These are phyloP conservation scores for Bipolaris victoriae DNA, from an alignment of 2,329 filamentous ascomycete species.

Conservation along the genomic window DNA sequence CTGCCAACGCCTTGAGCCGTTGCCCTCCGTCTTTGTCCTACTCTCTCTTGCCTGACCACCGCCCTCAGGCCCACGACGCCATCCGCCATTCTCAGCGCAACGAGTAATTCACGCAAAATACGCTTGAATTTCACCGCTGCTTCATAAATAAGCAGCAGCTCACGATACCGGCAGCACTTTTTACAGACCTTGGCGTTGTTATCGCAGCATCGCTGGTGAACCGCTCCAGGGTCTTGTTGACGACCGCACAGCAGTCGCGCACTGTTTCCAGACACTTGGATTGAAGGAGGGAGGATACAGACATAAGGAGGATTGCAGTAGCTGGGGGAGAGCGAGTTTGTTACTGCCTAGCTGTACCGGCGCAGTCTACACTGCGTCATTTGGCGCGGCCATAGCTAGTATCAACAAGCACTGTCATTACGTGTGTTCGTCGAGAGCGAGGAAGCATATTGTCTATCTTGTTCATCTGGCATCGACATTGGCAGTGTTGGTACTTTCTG, in stretches of 20 bases:
- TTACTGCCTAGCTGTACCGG: conserved; percentile 41
- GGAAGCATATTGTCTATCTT: conserved; percentile 51
- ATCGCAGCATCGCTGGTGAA: conserved; percentile 3
- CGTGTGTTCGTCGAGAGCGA: conserved; percentile 48
- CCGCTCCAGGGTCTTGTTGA: conserved; percentile 5
- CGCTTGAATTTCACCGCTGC: not conserved
- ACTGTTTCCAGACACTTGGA: conserved; percentile 29
- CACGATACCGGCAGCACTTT: conserved; percentile 4
- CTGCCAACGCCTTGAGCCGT: conserved; percentile 9
- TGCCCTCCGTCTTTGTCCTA: conserved; percentile 8
- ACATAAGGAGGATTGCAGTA: conserved; percentile 38
- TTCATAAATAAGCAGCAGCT: not conserved
- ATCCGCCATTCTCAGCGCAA: not conserved
- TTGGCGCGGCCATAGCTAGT: conserved; percentile 55
- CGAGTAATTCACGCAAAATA: not conserved
- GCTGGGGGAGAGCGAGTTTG: conserved; percentile 44
- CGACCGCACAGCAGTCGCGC: conserved; percentile 24
- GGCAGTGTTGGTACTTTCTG: conserved; percentile 32
- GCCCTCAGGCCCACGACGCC: conserved; percentile 9
- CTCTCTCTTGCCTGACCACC: conserved; percentile 13
- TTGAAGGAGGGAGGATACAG: conserved; percentile 40
- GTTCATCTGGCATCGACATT: conserved; percentile 41
- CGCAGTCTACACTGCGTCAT: conserved; percentile 43
- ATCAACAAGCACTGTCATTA: conserved; percentile 53
- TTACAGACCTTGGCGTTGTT: not conserved